A percentile compares a stretch with the other conserved stretches of the same genome.
Conservation (phyloP, 1,284 basidiomycete genomes). For the Ceratobasidium sp. region DNA sequence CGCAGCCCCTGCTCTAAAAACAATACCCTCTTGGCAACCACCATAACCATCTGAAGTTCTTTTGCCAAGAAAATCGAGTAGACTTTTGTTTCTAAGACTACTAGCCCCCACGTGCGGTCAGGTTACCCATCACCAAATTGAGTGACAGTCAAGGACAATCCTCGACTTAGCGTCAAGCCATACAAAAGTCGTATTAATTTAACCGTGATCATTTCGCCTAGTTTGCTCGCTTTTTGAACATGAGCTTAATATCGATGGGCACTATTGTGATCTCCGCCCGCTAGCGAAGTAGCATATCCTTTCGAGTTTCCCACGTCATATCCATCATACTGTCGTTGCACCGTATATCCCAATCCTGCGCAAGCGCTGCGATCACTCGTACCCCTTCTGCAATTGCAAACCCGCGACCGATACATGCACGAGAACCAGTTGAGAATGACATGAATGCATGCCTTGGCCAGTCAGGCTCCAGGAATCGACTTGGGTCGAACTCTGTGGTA, state of each 20-base stretch:
- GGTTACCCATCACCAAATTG: too few relatives aligned
- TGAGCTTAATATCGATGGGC: constrained; percentile 9
- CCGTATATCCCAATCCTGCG: constrained; percentile 12
- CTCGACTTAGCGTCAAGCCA: too few relatives aligned
- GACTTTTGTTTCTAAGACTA: too few relatives aligned
- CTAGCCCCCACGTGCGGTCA: too few relatives aligned
- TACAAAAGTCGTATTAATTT: not conserved
- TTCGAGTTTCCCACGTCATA: constrained; percentile 2
- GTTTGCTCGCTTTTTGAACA: not conserved
- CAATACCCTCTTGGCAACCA: too few relatives aligned
- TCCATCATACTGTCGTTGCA: constrained; percentile 9
- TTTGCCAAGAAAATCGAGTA: too few relatives aligned
- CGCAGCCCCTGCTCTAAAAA: too few relatives aligned
- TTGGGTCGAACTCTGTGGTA: constrained; percentile 13
- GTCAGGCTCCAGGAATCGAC: constrained; percentile 1
- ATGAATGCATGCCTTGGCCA: constrained; percentile 24
- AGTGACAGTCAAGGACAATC: too few relatives aligned
- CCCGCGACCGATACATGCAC: constrained; percentile 18
- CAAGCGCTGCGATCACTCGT: not conserved
- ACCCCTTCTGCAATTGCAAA: constrained; percentile 22
- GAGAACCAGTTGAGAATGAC: constrained; percentile 9
- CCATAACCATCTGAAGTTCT: too few relatives aligned
- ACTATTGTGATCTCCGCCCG: constrained; percentile 7
- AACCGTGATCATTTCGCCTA: not conserved
- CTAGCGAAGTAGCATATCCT: not conserved